Evolutionary conservation across 164 flowering plant species (phyloP).

Genomic region (Kalanchoe fedtschenkoi): DNA sequence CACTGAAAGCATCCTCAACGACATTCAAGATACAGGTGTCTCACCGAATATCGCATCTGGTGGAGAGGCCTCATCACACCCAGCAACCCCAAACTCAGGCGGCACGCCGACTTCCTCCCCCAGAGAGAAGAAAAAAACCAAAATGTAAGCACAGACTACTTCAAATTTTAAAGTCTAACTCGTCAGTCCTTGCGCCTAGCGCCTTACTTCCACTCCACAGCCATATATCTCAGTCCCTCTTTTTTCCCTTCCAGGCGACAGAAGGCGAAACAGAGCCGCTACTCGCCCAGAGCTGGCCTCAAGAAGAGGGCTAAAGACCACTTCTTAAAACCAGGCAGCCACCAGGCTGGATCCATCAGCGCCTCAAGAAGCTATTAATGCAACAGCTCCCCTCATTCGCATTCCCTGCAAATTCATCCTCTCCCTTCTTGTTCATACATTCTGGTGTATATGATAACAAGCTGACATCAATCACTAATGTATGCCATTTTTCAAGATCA

Average conservation of each 20-base stretch:
- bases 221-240: background rate
- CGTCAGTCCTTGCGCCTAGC: too few species aligned
- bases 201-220: background rate
- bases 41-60: background rate
- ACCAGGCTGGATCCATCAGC: background rate
- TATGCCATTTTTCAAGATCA: background rate
- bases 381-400: background rate
- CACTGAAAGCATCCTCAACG: background rate
- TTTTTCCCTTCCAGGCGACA: background rate
- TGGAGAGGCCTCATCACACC: background rate
- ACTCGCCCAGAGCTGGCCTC: background rate
- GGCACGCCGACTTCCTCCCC: background rate
- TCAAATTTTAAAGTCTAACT: too few species aligned
- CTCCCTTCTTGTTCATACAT: background rate
- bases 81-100: background rate
- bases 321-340: background rate
- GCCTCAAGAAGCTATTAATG: background rate
- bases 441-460: background rate
- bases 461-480: background rate
- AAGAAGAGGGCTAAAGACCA: constrained; percentile 3
- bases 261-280: background rate
- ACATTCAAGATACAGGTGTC: background rate
- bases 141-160: background rate
- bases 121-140: background rate
- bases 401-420: background rate